A percentile compares a stretch with the other conserved stretches of the same genome.
Conservation (phyloP, 1,139 yeast genomes). For the Sugiyamaella sp. region DNA sequence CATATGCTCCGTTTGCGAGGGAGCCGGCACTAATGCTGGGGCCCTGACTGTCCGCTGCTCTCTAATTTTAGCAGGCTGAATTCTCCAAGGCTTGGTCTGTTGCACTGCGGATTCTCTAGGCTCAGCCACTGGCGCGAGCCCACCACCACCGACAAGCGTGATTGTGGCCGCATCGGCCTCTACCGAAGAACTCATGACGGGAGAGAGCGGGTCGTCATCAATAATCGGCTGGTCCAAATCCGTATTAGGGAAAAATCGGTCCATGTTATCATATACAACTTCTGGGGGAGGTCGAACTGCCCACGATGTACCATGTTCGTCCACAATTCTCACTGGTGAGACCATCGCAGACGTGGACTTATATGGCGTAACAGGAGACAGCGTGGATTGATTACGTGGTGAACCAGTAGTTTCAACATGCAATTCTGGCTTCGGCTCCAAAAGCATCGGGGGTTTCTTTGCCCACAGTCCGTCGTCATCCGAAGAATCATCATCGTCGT, state of each 20-base stretch:
- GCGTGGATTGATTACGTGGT: conserved; percentile 14
- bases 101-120: conserved; percentile 27
- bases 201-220: conserved; percentile 58
- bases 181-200: conserved; percentile 48
- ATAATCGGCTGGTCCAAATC: conserved; percentile 91
- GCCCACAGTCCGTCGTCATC: conserved; percentile 66
- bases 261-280: conserved; percentile 87
- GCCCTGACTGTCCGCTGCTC: conserved; percentile 9
- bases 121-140: conserved; percentile 36
- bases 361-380: conserved; percentile 27
- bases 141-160: neutral
- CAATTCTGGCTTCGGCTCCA: conserved; percentile 27
- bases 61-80: conserved; percentile 12
- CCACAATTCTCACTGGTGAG: conserved; percentile 36
- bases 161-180: conserved; percentile 7
- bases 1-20: conserved; percentile 7
- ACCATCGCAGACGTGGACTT: conserved; percentile 33
- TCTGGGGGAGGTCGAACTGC: conserved; percentile 94
- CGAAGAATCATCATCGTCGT: conserved; percentile 46
- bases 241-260: conserved; percentile 88
- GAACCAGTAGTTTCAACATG: conserved; percentile 28
- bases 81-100: conserved; percentile 13
- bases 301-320: conserved; percentile 43
- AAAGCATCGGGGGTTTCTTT: conserved; percentile 46
- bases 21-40: neutral